Evolutionary conservation across 805 yeast species (phyloP).

Genomic region (Teunomyces barrocoloradensis): DNA sequence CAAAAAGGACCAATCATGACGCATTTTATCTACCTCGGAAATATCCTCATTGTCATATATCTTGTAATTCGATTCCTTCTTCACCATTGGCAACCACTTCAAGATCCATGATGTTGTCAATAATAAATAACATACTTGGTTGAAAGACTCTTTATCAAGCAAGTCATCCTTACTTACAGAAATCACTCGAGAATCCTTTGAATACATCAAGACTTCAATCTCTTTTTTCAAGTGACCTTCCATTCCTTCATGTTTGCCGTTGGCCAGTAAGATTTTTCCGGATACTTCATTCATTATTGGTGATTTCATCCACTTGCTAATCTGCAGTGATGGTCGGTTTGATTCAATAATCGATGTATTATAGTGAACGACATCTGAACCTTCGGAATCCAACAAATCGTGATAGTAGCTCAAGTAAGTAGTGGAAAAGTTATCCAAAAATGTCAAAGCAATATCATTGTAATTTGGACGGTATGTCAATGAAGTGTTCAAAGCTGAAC

Average conservation of each 20-base stretch:
- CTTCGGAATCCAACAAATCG: conserved; percentile 33
- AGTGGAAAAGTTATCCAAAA: conserved; percentile 34
- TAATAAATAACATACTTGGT: conserved; percentile 50
- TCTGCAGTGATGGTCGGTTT: conserved; percentile 23
- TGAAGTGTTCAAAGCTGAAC: conserved; percentile 59
- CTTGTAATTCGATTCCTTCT: conserved; percentile 35
- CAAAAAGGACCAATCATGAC: conserved; percentile 41
- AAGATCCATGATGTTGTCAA: conserved; percentile 56
- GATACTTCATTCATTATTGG: conserved; percentile 27
- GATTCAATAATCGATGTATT: conserved; percentile 4
- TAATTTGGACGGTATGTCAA: conserved; percentile 56
- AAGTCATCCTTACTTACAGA: conserved; percentile 48
- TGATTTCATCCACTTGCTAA: conserved; percentile 32
- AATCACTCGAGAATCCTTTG: conserved; percentile 20
- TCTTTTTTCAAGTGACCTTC: conserved; percentile 21
- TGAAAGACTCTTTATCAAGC: conserved; percentile 51
- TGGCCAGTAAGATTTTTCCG: conserved; percentile 8
- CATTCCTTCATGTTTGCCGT: conserved; percentile 11
- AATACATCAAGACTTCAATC: conserved; percentile 24
- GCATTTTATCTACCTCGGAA: conserved; percentile 30
- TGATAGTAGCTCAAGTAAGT: conserved; percentile 33
- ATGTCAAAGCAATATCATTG: conserved; percentile 42
- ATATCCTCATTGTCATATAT: conserved; percentile 16
- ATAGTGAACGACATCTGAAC: conserved; percentile 12
- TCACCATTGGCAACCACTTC: conserved; percentile 57